These are phyloP conservation scores for Brassica nigra DNA, from an alignment of 345 rosid species.

Conservation along the genomic window DNA sequence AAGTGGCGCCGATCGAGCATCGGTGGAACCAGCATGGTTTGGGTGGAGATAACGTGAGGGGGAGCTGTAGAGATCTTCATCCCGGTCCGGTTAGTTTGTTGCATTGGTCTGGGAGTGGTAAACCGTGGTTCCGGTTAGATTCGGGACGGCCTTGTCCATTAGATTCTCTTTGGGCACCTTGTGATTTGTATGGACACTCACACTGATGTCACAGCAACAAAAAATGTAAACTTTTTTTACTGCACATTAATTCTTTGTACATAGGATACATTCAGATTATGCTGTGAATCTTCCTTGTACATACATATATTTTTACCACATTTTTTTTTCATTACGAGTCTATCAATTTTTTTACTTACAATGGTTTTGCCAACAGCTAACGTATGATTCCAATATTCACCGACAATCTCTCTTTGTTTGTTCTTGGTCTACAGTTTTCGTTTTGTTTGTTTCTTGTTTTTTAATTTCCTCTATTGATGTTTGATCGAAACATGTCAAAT, in stretches of 20 bases:
- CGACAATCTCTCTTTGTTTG: constrained; percentile 15
- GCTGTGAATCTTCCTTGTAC: constrained; percentile 22
- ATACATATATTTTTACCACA: neutral
- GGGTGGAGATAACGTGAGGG: constrained; percentile 89
- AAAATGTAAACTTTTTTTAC: neutral
- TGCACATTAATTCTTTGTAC: constrained; percentile 12
- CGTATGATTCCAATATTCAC: neutral
- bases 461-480: neutral
- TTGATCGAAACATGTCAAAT: constrained; percentile 13
- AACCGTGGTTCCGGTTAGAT: constrained; percentile 96
- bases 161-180: constrained; percentile 83
- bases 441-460: neutral
- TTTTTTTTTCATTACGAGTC: neutral
- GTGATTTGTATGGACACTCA: constrained; percentile 66
- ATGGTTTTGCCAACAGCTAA: neutral
- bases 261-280: constrained; percentile 32
- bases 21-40: constrained; percentile 97
- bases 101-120: constrained; percentile 99
- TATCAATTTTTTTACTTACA: neutral
- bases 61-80: constrained; percentile 89
- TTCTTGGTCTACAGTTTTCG: no score
- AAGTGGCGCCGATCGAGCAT: constrained; percentile 89
- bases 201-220: constrained; percentile 7
- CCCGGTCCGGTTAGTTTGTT: constrained; percentile 90
- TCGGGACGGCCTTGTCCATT: constrained; percentile 82